phyloP scores from a whole-genome alignment of 306 rosid genomes.

The Canavalia ensiformis region DNA sequence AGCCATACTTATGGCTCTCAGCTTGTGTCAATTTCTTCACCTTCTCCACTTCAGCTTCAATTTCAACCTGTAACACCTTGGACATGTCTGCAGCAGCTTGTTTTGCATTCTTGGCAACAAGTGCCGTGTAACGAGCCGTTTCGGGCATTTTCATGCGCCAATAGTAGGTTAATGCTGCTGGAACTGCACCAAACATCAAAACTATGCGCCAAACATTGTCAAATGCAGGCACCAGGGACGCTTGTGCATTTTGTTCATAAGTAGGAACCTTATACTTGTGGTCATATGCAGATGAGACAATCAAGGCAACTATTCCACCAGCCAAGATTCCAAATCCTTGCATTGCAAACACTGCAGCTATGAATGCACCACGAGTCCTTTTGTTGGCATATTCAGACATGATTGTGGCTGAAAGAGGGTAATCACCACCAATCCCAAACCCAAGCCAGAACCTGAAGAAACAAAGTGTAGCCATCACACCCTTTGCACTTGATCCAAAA shows the following conservation, averaged over 20 bases:
- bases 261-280: conserved; percentile 52
- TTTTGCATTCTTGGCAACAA: conserved; percentile 70
- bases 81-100: conserved; percentile 78
- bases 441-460: conserved; percentile 92
- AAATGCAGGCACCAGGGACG: conserved; percentile 54
- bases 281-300: conserved; percentile 59
- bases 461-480: conserved; percentile 68
- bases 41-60: conserved; percentile 65
- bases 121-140: conserved; percentile 82
- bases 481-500: conserved; percentile 51
- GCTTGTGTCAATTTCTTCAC: not conserved
- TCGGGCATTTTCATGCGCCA: conserved; percentile 92
- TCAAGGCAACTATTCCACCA: conserved; percentile 74
- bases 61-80: conserved; percentile 64
- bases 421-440: conserved; percentile 89
- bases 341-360: conserved; percentile 87
- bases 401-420: conserved; percentile 87
- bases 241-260: conserved; percentile 27
- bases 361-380: conserved; percentile 82
- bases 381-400: conserved; percentile 95
- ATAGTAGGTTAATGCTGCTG: conserved; percentile 68
- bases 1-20: conserved; percentile 52
- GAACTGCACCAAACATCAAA: conserved; percentile 65
- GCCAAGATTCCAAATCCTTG: conserved; percentile 83
- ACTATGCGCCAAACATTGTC: conserved; percentile 73